phyloP scores from a whole-genome alignment of 805 yeast species.

The Candida michaelii region DNA sequence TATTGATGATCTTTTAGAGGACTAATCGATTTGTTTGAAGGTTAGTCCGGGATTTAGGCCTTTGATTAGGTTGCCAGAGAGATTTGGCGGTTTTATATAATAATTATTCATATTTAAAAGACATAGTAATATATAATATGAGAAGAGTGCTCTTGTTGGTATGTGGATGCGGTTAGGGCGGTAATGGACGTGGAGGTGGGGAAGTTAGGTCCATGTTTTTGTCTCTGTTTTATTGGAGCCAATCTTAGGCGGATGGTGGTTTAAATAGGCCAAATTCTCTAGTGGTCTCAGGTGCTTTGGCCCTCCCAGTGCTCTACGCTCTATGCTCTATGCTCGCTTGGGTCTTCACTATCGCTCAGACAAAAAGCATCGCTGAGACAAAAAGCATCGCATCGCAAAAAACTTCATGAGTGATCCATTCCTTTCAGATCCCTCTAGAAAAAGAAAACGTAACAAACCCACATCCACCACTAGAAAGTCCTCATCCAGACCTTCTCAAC shows the following conservation, averaged over 20 bases:
- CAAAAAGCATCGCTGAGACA: constrained; percentile 8
- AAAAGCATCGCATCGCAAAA: constrained; percentile 10
- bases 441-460: constrained; percentile 40
- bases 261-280: no score
- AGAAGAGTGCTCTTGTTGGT: no score
- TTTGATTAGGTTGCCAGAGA: no score
- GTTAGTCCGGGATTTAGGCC: no score
- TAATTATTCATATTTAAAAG: no score
- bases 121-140: no score
- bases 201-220: no score
- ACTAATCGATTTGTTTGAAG: no score
- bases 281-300: neutral
- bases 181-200: no score
- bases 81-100: neutral
- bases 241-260: no score
- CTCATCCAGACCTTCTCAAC: neutral
- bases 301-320: neutral
- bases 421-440: constrained; percentile 59
- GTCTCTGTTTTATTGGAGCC: no score
- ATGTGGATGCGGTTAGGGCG: no score
- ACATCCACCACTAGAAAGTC: constrained; percentile 19
- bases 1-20: constrained; percentile 66
- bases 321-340: neutral
- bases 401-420: constrained; percentile 57
- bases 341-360: neutral